These are phyloP conservation scores for Saprolegnia diclina DNA, from an alignment of 352 stramenopile species.

Conservation along the genomic window DNA sequence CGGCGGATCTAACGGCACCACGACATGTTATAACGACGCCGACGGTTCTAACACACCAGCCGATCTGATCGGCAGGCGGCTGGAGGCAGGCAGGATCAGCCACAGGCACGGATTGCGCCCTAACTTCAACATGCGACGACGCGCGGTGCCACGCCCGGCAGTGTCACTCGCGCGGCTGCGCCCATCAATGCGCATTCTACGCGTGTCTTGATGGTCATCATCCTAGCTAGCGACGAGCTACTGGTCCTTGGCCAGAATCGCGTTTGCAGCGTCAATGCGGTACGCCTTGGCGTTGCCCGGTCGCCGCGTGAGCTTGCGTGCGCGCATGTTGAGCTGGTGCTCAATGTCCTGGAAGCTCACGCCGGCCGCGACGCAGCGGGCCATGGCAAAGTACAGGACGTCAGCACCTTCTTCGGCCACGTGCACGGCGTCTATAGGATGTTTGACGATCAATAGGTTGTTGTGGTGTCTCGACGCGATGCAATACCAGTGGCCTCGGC, in stretches of 20 bases:
- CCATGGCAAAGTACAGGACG: conserved; percentile 96
- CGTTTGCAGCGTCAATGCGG: conserved; percentile 71
- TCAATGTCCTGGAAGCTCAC: conserved; percentile 91
- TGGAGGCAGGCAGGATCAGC: neutral
- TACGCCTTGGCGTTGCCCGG: conserved; percentile 85
- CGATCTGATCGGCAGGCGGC: neutral
- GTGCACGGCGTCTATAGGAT: conserved; percentile 54
- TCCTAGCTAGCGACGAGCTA: neutral
- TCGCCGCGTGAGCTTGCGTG: conserved; percentile 88
- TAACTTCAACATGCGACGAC: conserved; percentile 9
- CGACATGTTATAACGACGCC: neutral
- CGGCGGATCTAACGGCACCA: neutral
- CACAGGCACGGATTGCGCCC: neutral
- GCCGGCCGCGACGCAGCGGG: conserved; percentile 85
- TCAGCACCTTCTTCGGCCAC: conserved; percentile 93
- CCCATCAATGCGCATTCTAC: neutral
- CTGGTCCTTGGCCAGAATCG: conserved; percentile 53
- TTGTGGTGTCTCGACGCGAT: neutral
- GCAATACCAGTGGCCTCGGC: conserved; percentile 55
- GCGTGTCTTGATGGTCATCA: neutral
- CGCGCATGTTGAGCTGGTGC: conserved; percentile 86
- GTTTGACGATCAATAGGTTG: neutral
- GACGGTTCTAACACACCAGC: neutral
- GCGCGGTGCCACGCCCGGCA: neutral
- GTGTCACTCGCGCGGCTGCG: neutral